Evolutionary conservation across 2,329 filamentous ascomycete species (phyloP), one percentile per base, ranked within the genome.

Genomic region (Sclerotinia sclerotiorum): DNA sequence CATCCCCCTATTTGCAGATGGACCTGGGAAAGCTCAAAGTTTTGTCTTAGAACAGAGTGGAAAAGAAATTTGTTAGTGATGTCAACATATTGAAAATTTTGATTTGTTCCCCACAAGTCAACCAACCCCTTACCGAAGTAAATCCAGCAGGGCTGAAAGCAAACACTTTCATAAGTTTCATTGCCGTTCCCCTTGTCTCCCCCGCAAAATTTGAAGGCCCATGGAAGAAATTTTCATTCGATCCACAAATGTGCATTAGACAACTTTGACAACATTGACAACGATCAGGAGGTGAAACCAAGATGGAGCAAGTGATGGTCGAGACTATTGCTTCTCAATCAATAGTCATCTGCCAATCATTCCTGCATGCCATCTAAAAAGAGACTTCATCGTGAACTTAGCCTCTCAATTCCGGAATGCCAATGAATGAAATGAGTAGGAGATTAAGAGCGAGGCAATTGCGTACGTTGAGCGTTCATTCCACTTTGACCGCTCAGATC

Each of bases 151-250:
- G 60, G 60, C 60, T 62, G 60, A 62, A 62, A 24, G 10, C 39
- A 27, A 46, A 60, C 13, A 51, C 46, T n/a, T 42, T 42, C 39
- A 42, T 42, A 42, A 17, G 46, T 46, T 51, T 51, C 46, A 42
- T 35, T 39, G 24, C 44, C 46, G n/a, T 29, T 13, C 58, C 60
- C 58, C 49, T 62, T 62, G 58, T 62, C 15, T 27, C 32, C 60
- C 58, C 60, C 60, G 60, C 60, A 62, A 62, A 62, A 62, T 51
- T n/a, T 39, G 15, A 51, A 62, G 1, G 44, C 44, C 44, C 58
- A 62, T 62, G 44, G n/a, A 49, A 62, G 58, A 62, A 62, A 62
- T 49, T 62, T 62, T 62, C 58, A 62, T 49, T 35, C 21, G 58
- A 49, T 62, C 58, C 58, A 62, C 58, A 62, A 17, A 49, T 49